Evolutionary conservation across 345 rosid genomes (phyloP).

Genomic region (Salix suchowensis): DNA sequence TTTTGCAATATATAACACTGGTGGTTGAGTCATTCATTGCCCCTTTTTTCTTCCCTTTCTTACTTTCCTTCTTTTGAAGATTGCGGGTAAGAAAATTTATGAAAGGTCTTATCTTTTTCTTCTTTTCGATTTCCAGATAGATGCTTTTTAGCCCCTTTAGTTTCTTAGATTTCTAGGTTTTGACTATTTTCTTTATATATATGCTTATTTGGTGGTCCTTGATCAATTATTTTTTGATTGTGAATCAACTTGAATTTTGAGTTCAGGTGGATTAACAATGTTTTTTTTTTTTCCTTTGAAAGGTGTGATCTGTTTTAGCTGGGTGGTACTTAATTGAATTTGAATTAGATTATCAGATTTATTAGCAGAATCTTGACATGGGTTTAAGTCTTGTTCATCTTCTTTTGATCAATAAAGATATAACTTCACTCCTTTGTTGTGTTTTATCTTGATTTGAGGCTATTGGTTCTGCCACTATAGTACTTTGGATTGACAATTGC

Average conservation of each 20-base stretch:
- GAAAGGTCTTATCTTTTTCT: not conserved
- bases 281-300: not conserved
- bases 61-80: constrained; percentile 2
- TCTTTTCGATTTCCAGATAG: not conserved
- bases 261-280: not conserved
- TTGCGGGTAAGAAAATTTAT: constrained; percentile 10
- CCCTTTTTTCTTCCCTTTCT: constrained; percentile 4
- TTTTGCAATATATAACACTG: constrained; percentile 23
- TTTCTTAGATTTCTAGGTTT: not conserved
- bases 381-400: not conserved
- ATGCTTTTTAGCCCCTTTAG: not conserved
- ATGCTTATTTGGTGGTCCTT: not conserved
- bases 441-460: constrained; percentile 1
- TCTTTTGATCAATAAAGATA: not conserved
- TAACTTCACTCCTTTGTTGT: not conserved
- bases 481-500: not conserved
- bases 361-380: not conserved
- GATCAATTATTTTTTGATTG: not conserved
- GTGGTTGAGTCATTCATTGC: constrained; percentile 41
- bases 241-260: not conserved
- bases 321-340: not conserved
- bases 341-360: not conserved
- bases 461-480: not conserved
- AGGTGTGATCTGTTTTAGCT: not conserved
- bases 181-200: not conserved